Conservation (phyloP, 177 flowering plant species). For the Vitis hybrid region DNA sequence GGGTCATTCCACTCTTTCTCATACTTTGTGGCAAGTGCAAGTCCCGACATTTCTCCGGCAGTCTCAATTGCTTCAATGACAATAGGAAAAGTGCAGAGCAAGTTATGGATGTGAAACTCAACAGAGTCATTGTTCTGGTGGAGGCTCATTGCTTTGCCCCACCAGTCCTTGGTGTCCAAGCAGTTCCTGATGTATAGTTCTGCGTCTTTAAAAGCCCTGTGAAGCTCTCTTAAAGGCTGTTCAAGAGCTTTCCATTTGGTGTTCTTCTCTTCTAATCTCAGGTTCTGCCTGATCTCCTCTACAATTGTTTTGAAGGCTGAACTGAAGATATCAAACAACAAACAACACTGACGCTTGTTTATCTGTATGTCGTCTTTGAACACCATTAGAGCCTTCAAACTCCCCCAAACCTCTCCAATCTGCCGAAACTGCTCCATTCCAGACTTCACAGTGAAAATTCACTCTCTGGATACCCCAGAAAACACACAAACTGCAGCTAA, state of each 20-base stretch:
- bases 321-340: slow-evolving; percentile 58
- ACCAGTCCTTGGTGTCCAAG: slow-evolving; percentile 67
- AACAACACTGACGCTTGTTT: slow-evolving; percentile 65
- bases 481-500: not conserved
- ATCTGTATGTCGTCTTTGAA: slow-evolving; percentile 56
- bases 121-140: slow-evolving; percentile 70
- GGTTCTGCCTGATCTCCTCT: slow-evolving; percentile 55
- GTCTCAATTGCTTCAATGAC: slow-evolving; percentile 75
- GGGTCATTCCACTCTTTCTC: slow-evolving; percentile 69
- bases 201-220: slow-evolving; percentile 69
- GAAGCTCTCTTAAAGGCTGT: slow-evolving; percentile 71
- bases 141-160: slow-evolving; percentile 59
- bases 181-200: slow-evolving; percentile 66
- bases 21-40: slow-evolving; percentile 48
- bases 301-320: slow-evolving; percentile 57
- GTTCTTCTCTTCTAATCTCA: slow-evolving; percentile 65
- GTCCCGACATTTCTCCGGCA: slow-evolving; percentile 61
- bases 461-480: not conserved
- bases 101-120: slow-evolving; percentile 75
- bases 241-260: slow-evolving; percentile 83
- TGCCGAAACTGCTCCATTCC: slow-evolving; percentile 84
- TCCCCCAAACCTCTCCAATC: slow-evolving; percentile 83
- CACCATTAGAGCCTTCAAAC: slow-evolving; percentile 77
- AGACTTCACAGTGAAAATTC: not conserved
- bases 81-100: slow-evolving; percentile 53